These are phyloP conservation scores for Tirmania nivea DNA, from an alignment of 495 filamentous ascomycete genomes.

Conservation along the genomic window DNA sequence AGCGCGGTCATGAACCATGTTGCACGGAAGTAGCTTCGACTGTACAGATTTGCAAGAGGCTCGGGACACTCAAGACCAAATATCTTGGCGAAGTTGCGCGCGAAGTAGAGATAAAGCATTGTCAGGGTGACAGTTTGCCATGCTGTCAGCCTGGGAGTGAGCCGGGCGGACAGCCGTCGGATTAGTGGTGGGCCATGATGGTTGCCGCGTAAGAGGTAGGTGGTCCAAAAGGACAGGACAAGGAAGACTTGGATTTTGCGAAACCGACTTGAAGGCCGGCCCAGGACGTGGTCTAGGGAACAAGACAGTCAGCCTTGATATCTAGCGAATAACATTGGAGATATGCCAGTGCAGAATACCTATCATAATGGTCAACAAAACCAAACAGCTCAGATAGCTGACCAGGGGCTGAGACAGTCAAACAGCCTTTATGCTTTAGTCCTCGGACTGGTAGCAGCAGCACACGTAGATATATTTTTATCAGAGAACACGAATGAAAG, in stretches of 20 bases:
- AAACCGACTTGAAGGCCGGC: constrained; percentile 71
- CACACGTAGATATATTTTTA: no score
- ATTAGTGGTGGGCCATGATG: constrained; percentile 57
- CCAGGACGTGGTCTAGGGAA: constrained; percentile 58
- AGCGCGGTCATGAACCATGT: constrained; percentile 92
- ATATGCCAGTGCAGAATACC: no score
- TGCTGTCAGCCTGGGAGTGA: constrained; percentile 43
- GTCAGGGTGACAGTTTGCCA: constrained; percentile 83
- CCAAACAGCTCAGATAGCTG: no score
- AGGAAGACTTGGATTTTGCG: constrained; percentile 82
- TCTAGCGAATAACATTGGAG: no score
- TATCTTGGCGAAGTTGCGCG: constrained; percentile 81
- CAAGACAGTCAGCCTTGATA: no score
- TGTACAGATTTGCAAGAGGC: constrained; percentile 84
- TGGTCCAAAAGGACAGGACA: constrained; percentile 75
- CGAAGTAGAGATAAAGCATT: constrained; percentile 74
- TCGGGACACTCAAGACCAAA: constrained; percentile 82
- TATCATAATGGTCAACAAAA: no score
- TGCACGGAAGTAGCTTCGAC: constrained; percentile 82
- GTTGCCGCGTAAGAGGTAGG: constrained; percentile 37
- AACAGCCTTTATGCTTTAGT: no score
- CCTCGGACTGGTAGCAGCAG: no score
- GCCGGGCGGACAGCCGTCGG: constrained; percentile 45
- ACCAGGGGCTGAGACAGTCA: no score
- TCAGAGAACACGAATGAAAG: no score